These are phyloP conservation scores for Lepraria neglecta DNA, from an alignment of 495 filamentous ascomycete genomes.

Conservation along the genomic window DNA sequence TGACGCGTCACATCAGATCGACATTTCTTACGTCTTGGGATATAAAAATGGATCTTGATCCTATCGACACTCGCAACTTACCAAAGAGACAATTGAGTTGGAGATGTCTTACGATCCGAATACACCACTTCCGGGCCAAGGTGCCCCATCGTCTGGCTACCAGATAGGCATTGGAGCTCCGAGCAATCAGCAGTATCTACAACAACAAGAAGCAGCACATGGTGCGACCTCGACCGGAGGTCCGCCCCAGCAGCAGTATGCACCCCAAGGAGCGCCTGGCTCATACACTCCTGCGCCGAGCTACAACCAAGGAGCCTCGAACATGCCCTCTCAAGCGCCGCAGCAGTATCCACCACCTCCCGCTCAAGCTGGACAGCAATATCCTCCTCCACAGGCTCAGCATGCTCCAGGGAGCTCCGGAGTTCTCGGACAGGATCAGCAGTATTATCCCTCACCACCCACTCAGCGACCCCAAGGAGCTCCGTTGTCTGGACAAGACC, in stretches of 20 bases:
- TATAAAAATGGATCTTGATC: no score
- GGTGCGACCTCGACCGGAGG: background rate
- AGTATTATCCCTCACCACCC: slow-evolving; percentile 15
- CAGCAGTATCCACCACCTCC: slow-evolving; percentile 3
- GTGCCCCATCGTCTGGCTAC: slow-evolving; percentile 11
- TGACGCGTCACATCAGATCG: no score
- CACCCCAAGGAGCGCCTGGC: background rate
- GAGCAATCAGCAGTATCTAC: slow-evolving; percentile 17
- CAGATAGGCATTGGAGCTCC: slow-evolving; percentile 14
- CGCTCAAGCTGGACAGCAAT: background rate
- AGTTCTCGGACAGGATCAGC: background rate
- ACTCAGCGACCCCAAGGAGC: background rate
- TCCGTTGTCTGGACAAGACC: background rate
- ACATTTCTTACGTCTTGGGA: no score
- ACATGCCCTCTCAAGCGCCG: background rate
- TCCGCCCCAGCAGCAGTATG: slow-evolving; percentile 11
- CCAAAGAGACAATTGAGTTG: background rate
- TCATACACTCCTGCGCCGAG: slow-evolving; percentile 4
- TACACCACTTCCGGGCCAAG: background rate
- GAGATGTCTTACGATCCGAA: slow-evolving; percentile 10
- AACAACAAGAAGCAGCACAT: background rate
- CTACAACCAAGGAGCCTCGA: background rate
- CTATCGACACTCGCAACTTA: no score
- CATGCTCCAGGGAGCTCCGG: background rate
- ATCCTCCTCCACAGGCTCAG: slow-evolving; percentile 3